Percentiles rank a stretch among this genome's conserved stretches.
Conservation (phyloP, 352 stramenopile genomes). For the Pythium pectinolyticum region DNA sequence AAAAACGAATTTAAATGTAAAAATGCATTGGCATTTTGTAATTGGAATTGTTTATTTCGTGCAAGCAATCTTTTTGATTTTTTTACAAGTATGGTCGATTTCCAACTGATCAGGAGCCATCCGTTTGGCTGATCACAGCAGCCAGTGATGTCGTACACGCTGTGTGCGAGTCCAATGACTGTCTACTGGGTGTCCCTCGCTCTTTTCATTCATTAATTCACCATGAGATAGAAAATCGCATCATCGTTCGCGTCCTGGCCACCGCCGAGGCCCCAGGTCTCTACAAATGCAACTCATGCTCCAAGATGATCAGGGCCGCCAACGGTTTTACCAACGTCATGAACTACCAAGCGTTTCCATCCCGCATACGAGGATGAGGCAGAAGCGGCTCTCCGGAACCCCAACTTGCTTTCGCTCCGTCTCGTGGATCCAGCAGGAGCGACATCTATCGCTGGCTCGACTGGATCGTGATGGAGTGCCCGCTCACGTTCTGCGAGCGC, state of each 20-base stretch:
- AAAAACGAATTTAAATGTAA: background rate
- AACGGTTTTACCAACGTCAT: slow-evolving; percentile 7
- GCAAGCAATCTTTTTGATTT: background rate
- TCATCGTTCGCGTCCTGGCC: background rate
- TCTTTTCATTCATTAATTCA: background rate
- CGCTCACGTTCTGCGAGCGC: background rate
- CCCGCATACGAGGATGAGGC: background rate
- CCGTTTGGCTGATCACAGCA: background rate
- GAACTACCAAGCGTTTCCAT: background rate
- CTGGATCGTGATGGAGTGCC: background rate
- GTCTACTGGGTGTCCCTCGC: background rate
- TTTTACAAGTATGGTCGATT: background rate
- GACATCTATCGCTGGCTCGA: background rate
- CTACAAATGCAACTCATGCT: slow-evolving; percentile 1
- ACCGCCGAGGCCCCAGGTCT: background rate
- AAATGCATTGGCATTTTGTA: background rate
- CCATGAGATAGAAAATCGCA: background rate
- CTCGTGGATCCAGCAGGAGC: background rate
- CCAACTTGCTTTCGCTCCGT: background rate
- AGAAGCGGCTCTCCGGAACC: background rate
- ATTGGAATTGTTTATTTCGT: background rate
- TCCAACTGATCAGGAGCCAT: background rate
- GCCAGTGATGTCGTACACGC: too few relatives aligned
- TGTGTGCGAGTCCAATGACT: too few relatives aligned
- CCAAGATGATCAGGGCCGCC: background rate